A percentile compares a stretch with the other conserved stretches of the same genome.
Evolutionary conservation across 202 grass and related monocot genomes (phyloP).

Genomic region (Cymbopogon flexuosus): DNA sequence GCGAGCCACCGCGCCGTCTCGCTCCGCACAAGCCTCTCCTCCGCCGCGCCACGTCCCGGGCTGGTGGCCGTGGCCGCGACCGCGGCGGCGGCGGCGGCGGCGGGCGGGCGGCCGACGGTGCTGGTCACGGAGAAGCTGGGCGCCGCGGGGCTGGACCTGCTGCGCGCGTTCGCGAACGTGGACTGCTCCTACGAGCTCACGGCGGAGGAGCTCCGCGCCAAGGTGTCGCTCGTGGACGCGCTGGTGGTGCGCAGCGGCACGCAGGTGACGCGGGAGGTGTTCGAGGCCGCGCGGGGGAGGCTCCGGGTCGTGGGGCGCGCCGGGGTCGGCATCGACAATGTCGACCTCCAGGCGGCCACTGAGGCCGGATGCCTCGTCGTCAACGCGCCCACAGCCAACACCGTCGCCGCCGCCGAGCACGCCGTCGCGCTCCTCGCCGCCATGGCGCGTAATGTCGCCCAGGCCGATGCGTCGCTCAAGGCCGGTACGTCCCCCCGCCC

Average conservation of each 20-base stretch:
- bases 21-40: neutral
- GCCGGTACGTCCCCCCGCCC: constrained; percentile 39
- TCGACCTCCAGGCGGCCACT: constrained; percentile 86
- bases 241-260: constrained; percentile 75
- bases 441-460: constrained; percentile 76
- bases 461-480: constrained; percentile 71
- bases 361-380: constrained; percentile 74
- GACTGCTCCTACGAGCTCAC: constrained; percentile 75
- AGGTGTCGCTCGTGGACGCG: constrained; percentile 71
- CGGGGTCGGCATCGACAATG: constrained; percentile 86
- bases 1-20: neutral
- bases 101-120: constrained; percentile 47
- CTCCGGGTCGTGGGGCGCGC: constrained; percentile 72
- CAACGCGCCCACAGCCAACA: constrained; percentile 81
- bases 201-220: constrained; percentile 74
- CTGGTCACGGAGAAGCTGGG: constrained; percentile 75
- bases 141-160: constrained; percentile 51
- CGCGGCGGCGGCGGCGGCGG: neutral
- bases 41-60: neutral
- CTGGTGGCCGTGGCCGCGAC: neutral
- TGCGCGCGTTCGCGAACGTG: constrained; percentile 58
- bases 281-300: constrained; percentile 67
- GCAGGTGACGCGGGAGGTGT: constrained; percentile 64
- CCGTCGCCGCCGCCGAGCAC: constrained; percentile 72
- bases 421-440: constrained; percentile 68